Conservation (phyloP, 75 land plant genomes). For the Pinus albicaulis region DNA sequence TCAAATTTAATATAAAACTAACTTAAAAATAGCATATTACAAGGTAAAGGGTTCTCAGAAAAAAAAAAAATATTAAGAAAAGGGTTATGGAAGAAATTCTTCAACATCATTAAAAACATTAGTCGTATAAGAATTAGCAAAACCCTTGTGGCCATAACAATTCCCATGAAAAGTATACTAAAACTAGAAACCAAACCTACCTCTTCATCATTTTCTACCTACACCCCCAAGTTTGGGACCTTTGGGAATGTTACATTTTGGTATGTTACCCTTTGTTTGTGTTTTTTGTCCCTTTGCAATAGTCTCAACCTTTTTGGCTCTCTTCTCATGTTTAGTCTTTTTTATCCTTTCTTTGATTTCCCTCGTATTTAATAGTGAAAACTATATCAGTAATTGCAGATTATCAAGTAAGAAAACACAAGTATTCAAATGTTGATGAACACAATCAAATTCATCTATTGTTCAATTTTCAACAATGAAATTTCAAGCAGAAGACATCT, state of each 20-base stretch:
- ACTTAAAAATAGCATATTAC: background rate
- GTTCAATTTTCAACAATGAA: too few relatives aligned
- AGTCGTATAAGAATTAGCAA: background rate
- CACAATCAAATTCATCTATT: too few relatives aligned
- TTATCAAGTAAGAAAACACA: too few relatives aligned
- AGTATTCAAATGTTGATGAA: too few relatives aligned
- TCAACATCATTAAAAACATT: background rate
- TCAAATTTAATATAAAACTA: too few relatives aligned
- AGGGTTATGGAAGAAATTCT: background rate
- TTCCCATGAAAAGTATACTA: background rate
- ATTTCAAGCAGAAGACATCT: too few relatives aligned
- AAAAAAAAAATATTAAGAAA: too few relatives aligned
- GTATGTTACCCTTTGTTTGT: conserved; percentile 30
- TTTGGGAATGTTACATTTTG: conserved; percentile 56
- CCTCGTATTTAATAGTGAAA: conserved; percentile 12
- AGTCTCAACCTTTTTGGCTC: conserved; percentile 74
- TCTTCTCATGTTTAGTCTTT: conserved; percentile 86
- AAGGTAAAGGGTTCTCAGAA: background rate
- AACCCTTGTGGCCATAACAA: background rate
- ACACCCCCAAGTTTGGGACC: conserved; percentile 67
- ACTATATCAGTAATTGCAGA: too few relatives aligned
- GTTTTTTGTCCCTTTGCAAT: conserved; percentile 47
- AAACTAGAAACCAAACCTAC: background rate
- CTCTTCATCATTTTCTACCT: conserved; percentile 58
- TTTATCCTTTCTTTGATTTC: conserved; percentile 85